phyloP scores from a whole-genome alignment of 441 rosid genomes.

The Adansonia rubrostipa region DNA sequence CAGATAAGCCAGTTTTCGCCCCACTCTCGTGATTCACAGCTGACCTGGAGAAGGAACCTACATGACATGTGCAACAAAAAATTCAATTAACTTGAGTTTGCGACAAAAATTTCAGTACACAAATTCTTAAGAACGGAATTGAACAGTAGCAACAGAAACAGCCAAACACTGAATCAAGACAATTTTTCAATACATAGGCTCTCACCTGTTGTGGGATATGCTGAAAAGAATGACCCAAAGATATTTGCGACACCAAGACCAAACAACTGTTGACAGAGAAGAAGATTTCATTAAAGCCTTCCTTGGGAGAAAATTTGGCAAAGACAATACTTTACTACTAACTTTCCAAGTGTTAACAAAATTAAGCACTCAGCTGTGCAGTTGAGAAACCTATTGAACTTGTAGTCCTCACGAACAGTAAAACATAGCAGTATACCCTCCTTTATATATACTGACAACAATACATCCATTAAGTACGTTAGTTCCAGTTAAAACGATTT shows the following conservation, averaged over 20 bases:
- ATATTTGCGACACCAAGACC: slow-evolving; percentile 94
- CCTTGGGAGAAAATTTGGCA: not conserved
- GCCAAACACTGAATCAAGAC: not conserved
- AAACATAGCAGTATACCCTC: not conserved
- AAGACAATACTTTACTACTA: not conserved
- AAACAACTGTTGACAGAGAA: slow-evolving; percentile 61
- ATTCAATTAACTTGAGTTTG: not conserved
- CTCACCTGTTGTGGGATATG: slow-evolving; percentile 90
- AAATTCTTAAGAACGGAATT: not conserved
- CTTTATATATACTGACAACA: not conserved
- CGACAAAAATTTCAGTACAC: not conserved
- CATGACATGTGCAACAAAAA: slow-evolving; percentile 28
- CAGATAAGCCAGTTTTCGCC: slow-evolving; percentile 90
- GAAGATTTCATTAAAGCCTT: slow-evolving; percentile 23
- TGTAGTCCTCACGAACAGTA: not conserved
- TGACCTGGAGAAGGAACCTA: slow-evolving; percentile 97
- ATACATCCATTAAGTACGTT: not conserved
- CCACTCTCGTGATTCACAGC: slow-evolving; percentile 98
- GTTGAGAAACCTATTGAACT: not conserved
- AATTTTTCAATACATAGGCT: slow-evolving; percentile 19
- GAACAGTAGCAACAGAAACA: slow-evolving; percentile 16
- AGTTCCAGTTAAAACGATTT: not conserved
- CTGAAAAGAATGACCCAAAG: slow-evolving; percentile 79
- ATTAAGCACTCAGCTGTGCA: not conserved
- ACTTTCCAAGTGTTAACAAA: not conserved